Evolutionary conservation across 805 yeast species (phyloP).

Genomic region (Hanseniaspora taiwanica): DNA sequence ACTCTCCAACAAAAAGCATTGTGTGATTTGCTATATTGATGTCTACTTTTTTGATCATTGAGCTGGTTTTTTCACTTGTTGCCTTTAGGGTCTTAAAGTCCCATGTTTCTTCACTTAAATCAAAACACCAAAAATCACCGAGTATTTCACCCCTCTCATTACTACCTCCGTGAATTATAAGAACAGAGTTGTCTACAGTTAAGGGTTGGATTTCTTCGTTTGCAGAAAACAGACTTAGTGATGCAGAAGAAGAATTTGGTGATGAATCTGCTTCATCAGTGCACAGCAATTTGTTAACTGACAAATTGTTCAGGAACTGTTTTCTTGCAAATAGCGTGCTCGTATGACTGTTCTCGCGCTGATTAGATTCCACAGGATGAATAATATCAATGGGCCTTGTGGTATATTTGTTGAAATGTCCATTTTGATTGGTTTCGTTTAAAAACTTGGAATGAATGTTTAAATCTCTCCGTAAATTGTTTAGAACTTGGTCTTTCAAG

Average conservation of each 20-base stretch:
- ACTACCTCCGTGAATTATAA: slow-evolving; percentile 30
- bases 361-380: too few relatives aligned
- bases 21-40: slow-evolving; percentile 6
- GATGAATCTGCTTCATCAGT: background rate
- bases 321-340: too few relatives aligned
- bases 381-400: too few relatives aligned
- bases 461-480: too few relatives aligned
- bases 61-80: slow-evolving; percentile 8
- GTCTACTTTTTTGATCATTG: background rate
- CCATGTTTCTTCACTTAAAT: slow-evolving; percentile 33
- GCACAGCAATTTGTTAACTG: too few relatives aligned
- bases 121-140: slow-evolving; percentile 41
- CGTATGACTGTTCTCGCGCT: too few relatives aligned
- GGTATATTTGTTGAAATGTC: too few relatives aligned
- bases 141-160: slow-evolving; percentile 19
- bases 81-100: slow-evolving; percentile 9
- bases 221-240: too few relatives aligned
- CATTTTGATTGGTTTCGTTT: background rate
- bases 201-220: background rate
- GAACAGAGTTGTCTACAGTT: slow-evolving; percentile 6
- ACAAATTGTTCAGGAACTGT: too few relatives aligned
- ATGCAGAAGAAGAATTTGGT: too few relatives aligned
- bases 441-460: too few relatives aligned
- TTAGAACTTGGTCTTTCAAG: too few relatives aligned
- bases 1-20: slow-evolving; percentile 10